Percentiles rank a stretch among this genome's conserved stretches.
Evolutionary conservation across 176 grass and related monocot species (phyloP).

Genomic region (Thinopyrum elongatum): DNA sequence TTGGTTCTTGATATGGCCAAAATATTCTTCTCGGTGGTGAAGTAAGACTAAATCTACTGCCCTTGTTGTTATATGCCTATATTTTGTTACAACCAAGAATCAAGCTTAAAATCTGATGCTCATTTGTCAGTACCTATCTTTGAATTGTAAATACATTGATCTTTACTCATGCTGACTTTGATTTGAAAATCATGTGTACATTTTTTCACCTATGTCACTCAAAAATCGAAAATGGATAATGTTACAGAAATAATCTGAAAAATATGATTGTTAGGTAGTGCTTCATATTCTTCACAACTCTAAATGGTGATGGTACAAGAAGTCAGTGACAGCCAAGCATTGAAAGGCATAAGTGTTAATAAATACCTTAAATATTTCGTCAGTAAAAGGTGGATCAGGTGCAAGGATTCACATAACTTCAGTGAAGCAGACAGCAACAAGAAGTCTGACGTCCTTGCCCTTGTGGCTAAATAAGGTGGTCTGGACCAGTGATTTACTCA

Average conservation of each 20-base stretch:
- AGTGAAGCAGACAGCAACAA: conserved; percentile 74
- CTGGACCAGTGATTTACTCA: conserved; percentile 65
- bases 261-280: conserved; percentile 7
- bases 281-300: background rate
- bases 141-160: conserved; percentile 10
- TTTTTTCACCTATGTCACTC: background rate
- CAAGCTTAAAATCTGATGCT: background rate
- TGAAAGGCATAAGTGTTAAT: background rate
- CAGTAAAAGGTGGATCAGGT: conserved; percentile 82
- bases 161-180: background rate
- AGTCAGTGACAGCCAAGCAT: background rate
- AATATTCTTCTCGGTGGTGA: conserved; percentile 71
- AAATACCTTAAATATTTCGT: conserved; percentile 85
- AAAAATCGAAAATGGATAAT: background rate
- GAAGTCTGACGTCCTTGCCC: conserved; percentile 92
- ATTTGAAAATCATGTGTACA: background rate
- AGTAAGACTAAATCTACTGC: conserved; percentile 47
- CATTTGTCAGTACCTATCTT: background rate
- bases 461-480: conserved; percentile 71
- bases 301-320: background rate
- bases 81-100: background rate
- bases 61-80: conserved; percentile 14
- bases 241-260: background rate
- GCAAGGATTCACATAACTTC: conserved; percentile 91
- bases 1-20: conserved; percentile 87